A percentile compares a stretch with the other conserved stretches of the same genome.
These are phyloP conservation scores for Chaetoceros muelleri DNA, from an alignment of 108 stramenopile genomes.

Conservation along the genomic window DNA sequence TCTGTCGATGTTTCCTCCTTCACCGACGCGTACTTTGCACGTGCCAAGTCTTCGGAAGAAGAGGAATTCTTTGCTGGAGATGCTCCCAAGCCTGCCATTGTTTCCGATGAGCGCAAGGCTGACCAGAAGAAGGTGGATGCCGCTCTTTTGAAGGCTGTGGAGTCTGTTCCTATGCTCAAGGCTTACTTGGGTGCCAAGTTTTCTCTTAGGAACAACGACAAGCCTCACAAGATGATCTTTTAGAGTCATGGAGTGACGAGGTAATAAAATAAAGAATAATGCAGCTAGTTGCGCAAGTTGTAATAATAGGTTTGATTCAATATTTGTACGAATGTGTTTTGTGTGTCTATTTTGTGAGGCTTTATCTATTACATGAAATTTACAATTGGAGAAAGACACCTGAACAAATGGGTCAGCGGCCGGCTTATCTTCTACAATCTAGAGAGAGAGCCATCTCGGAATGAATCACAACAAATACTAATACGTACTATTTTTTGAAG, in stretches of 20 bases:
- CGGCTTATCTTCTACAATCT: too few relatives aligned
- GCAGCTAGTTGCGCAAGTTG: too few relatives aligned
- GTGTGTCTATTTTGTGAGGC: too few relatives aligned
- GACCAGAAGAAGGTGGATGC: constrained; percentile 94
- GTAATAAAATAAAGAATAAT: background rate
- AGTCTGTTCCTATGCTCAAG: constrained; percentile 71
- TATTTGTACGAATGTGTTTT: too few relatives aligned
- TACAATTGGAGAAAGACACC: too few relatives aligned
- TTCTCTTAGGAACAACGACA: constrained; percentile 80
- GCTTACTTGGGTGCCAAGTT: constrained; percentile 93
- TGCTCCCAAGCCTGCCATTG: constrained; percentile 73
- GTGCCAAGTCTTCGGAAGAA: constrained; percentile 56
- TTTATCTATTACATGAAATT: too few relatives aligned
- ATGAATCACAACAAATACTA: too few relatives aligned
- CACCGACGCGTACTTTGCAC: constrained; percentile 90
- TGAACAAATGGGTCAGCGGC: too few relatives aligned
- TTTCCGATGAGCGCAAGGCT: constrained; percentile 86
- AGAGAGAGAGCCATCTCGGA: too few relatives aligned
- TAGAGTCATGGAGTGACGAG: constrained; percentile 28
- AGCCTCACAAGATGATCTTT: constrained; percentile 97
- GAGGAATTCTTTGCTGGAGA: constrained; percentile 86
- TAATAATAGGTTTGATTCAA: background rate
- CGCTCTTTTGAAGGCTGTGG: constrained; percentile 65
- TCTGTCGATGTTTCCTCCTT: constrained; percentile 78
- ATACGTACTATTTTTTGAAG: background rate